phyloP scores from a whole-genome alignment of 2,329 filamentous ascomycete genomes.

The Colletotrichum chlorophyti region DNA sequence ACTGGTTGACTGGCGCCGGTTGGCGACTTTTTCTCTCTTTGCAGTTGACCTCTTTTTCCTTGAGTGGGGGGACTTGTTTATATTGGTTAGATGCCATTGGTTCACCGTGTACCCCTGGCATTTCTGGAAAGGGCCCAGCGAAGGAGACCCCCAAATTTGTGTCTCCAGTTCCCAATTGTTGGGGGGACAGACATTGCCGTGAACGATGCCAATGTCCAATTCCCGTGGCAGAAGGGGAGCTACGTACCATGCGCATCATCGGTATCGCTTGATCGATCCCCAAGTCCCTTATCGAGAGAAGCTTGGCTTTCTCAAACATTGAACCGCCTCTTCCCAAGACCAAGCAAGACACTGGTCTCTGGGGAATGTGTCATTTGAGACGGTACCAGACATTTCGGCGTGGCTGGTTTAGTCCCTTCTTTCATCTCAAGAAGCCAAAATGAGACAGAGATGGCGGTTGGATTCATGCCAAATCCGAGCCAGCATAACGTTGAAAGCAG shows the following conservation, averaged over 20 bases:
- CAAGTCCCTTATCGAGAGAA: too few species aligned
- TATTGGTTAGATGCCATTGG: slow-evolving; percentile 4
- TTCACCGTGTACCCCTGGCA: slow-evolving; percentile 14
- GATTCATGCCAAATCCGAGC: background rate
- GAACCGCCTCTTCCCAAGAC: too few species aligned
- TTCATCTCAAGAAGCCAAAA: slow-evolving; percentile 2
- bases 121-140: slow-evolving; percentile 25
- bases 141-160: slow-evolving; percentile 24
- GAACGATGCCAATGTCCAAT: background rate
- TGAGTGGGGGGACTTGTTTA: slow-evolving; percentile 18
- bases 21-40: slow-evolving; percentile 20
- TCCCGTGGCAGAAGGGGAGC: background rate
- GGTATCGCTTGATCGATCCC: too few species aligned
- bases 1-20: slow-evolving; percentile 12
- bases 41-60: background rate
- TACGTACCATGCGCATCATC: too few species aligned
- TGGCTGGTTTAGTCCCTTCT: too few species aligned
- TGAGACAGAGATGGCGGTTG: slow-evolving; percentile 22
- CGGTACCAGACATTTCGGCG: slow-evolving; percentile 18
- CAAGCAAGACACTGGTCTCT: too few species aligned
- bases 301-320: too few species aligned
- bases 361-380: too few species aligned
- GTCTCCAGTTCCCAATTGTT: slow-evolving; percentile 27
- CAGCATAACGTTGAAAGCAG: too few species aligned
- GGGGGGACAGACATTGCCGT: slow-evolving; percentile 23